These are phyloP conservation scores for Citrus hindsii DNA, from an alignment of 345 rosid species.

Conservation along the genomic window DNA sequence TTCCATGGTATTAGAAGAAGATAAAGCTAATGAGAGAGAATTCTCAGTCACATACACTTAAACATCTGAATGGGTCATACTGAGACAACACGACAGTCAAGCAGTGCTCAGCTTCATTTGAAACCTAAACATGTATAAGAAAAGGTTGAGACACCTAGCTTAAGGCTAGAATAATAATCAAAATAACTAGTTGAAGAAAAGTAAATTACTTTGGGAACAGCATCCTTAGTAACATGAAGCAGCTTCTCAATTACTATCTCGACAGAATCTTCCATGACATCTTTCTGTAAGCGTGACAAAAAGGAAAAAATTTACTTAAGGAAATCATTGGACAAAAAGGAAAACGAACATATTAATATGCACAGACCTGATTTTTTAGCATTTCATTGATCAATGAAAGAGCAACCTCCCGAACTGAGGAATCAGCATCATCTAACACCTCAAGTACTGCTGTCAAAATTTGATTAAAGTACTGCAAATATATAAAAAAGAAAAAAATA, in stretches of 20 bases:
- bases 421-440: constrained; percentile 75
- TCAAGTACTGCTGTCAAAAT: constrained; percentile 95
- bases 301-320: background rate
- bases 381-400: constrained; percentile 75
- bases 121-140: constrained; percentile 46
- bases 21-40: constrained; percentile 12
- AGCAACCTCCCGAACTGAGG: constrained; percentile 67
- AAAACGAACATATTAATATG: background rate
- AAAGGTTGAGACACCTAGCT: constrained; percentile 13
- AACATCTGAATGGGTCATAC: constrained; percentile 95
- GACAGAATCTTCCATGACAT: constrained; percentile 81
- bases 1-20: background rate
- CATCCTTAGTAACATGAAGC: constrained; percentile 79
- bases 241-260: constrained; percentile 93
- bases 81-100: constrained; percentile 69
- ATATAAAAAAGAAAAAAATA: constrained; percentile 10
- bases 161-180: background rate
- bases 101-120: constrained; percentile 90
- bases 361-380: constrained; percentile 80
- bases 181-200: constrained; percentile 7
- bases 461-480: constrained; percentile 93
- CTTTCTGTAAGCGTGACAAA: constrained; percentile 58
- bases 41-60: constrained; percentile 58
- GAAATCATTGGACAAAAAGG: constrained; percentile 10
- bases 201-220: constrained; percentile 58